Conservation (phyloP, 176 grass and related monocot species). For the Musa acuminata region DNA sequence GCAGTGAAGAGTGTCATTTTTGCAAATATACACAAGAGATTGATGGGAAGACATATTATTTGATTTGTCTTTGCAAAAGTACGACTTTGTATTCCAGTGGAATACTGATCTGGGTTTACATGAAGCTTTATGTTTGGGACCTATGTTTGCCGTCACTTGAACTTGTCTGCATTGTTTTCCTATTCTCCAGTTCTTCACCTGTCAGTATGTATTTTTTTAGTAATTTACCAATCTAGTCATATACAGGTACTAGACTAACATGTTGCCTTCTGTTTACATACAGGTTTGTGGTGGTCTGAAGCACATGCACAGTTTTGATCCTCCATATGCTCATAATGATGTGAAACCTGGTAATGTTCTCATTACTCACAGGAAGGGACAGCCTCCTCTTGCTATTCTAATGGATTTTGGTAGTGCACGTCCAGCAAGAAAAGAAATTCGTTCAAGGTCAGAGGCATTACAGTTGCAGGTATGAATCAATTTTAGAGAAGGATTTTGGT, state of each 20-base stretch:
- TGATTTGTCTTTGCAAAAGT: no score
- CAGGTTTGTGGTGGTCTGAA: conserved; percentile 76
- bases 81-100: no score
- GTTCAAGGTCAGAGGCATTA: conserved; percentile 52
- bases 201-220: background rate
- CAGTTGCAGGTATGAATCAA: conserved; percentile 53
- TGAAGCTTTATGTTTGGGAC: no score
- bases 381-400: conserved; percentile 51
- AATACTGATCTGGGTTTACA: no score
- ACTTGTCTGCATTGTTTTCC: no score
- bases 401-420: conserved; percentile 87
- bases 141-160: no score
- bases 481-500: background rate
- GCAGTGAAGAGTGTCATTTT: background rate
- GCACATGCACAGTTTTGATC: conserved; percentile 89
- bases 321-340: conserved; percentile 72
- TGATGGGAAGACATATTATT: background rate
- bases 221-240: background rate
- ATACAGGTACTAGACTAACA: background rate
- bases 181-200: no score
- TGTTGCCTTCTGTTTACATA: conserved; percentile 14
- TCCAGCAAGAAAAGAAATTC: conserved; percentile 58
- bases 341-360: conserved; percentile 82
- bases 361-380: conserved; percentile 55
- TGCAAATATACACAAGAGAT: background rate